Evolutionary conservation across 306 rosid genomes (phyloP).

Genomic region (Carpinus fangiana): DNA sequence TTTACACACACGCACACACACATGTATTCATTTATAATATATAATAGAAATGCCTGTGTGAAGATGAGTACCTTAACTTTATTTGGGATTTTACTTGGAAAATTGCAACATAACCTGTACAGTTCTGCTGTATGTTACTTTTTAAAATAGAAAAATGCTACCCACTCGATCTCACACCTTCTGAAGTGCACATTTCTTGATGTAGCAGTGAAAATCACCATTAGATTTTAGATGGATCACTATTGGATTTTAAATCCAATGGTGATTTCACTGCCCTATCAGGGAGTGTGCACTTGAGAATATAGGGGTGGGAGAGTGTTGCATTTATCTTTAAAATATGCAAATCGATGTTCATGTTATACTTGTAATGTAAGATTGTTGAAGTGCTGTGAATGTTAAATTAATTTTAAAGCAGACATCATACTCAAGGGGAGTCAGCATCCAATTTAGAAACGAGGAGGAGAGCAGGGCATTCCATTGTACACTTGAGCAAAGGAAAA

Average conservation of each 20-base stretch:
- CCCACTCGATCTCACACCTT: no score
- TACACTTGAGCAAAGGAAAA: constrained; percentile 73
- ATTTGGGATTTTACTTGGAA: neutral
- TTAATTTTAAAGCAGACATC: constrained; percentile 51
- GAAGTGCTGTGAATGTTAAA: constrained; percentile 23
- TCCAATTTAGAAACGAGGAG: constrained; percentile 72
- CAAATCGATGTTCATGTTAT: constrained; percentile 6
- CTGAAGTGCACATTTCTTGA: no score
- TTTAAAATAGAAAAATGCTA: neutral
- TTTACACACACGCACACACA: no score
- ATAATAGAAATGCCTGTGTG: neutral
- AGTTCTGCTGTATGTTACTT: neutral
- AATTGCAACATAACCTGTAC: neutral
- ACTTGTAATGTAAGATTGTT: neutral
- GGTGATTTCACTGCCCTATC: no score
- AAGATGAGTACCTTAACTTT: neutral
- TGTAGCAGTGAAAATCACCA: no score
- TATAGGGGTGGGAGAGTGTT: no score
- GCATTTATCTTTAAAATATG: neutral
- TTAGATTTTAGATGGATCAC: no score
- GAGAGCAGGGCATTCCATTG: constrained; percentile 69
- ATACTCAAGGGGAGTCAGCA: constrained; percentile 59
- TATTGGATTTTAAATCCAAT: no score
- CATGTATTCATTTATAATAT: neutral
- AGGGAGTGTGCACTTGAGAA: no score